Conservation (phyloP, 2,329 filamentous ascomycete genomes). For the Fusarium temperatum region DNA sequence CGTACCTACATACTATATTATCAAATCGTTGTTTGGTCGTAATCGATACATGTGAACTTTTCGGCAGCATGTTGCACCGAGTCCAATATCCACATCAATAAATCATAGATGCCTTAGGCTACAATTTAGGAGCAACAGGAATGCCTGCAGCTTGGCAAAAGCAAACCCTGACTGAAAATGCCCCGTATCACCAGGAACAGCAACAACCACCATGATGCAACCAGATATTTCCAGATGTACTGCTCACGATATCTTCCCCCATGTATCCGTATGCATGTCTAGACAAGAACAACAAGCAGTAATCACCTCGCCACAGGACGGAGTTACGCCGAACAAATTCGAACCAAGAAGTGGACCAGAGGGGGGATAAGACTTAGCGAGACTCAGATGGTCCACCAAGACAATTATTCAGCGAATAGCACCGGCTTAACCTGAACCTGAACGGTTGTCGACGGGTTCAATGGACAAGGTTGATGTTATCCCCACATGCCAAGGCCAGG, state of each 20-base stretch:
- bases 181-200: background rate
- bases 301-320: slow-evolving; percentile 17
- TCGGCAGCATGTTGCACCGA: background rate
- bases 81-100: background rate
- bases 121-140: background rate
- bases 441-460: slow-evolving; percentile 8
- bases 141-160: background rate
- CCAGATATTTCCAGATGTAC: slow-evolving; percentile 16
- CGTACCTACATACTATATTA: background rate
- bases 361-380: slow-evolving; percentile 1
- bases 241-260: slow-evolving; percentile 26
- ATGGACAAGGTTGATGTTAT: slow-evolving; percentile 19
- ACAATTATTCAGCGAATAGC: slow-evolving; percentile 5
- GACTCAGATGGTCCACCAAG: background rate
- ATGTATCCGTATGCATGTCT: background rate
- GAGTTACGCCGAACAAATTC: slow-evolving; percentile 24
- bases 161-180: background rate
- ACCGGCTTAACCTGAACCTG: background rate
- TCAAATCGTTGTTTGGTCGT: background rate
- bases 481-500: background rate
- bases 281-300: background rate
- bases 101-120: background rate
- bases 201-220: slow-evolving; percentile 24
- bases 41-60: background rate
- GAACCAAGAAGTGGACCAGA: slow-evolving; percentile 1